Percentiles rank a stretch among this genome's conserved stretches.
Conservation (phyloP, 2,329 filamentous ascomycete species). For the Fusarium dlaminii region DNA sequence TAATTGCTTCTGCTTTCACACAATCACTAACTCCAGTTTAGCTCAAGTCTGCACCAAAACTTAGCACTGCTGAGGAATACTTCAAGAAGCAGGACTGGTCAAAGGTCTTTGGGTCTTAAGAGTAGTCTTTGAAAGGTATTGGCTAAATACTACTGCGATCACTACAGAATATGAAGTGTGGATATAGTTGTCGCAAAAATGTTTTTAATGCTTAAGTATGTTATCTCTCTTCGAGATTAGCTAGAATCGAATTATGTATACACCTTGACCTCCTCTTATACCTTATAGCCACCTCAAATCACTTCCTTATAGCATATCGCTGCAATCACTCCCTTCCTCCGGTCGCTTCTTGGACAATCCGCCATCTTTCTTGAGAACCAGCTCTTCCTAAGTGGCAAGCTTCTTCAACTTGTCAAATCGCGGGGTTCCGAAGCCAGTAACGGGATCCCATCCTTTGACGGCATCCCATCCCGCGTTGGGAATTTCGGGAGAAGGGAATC, state of each 20-base stretch:
- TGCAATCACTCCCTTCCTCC: neutral
- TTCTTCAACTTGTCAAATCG: slow-evolving; percentile 50
- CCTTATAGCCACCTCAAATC: too few relatives aligned
- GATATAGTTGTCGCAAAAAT: too few relatives aligned
- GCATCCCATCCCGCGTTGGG: slow-evolving; percentile 44
- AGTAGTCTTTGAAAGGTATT: neutral
- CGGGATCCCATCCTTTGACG: slow-evolving; percentile 50
- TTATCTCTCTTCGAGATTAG: neutral
- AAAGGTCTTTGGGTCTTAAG: slow-evolving; percentile 3
- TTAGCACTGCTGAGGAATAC: slow-evolving; percentile 9
- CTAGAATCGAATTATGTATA: neutral
- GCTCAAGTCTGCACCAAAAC: neutral
- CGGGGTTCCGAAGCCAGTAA: slow-evolving; percentile 57
- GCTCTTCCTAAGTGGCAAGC: slow-evolving; percentile 21
- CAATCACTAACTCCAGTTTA: neutral
- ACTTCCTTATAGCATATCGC: neutral
- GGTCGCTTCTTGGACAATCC: neutral
- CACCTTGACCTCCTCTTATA: neutral
- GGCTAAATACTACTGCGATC: too few relatives aligned
- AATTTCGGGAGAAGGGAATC: slow-evolving; percentile 40
- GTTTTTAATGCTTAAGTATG: neutral
- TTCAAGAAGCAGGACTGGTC: slow-evolving; percentile 28
- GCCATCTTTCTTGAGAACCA: neutral
- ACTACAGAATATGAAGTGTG: neutral
- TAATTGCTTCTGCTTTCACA: rapidly evolving